These are phyloP conservation scores for Neurospora sp. DNA, from an alignment of 495 filamentous ascomycete species.

Conservation along the genomic window DNA sequence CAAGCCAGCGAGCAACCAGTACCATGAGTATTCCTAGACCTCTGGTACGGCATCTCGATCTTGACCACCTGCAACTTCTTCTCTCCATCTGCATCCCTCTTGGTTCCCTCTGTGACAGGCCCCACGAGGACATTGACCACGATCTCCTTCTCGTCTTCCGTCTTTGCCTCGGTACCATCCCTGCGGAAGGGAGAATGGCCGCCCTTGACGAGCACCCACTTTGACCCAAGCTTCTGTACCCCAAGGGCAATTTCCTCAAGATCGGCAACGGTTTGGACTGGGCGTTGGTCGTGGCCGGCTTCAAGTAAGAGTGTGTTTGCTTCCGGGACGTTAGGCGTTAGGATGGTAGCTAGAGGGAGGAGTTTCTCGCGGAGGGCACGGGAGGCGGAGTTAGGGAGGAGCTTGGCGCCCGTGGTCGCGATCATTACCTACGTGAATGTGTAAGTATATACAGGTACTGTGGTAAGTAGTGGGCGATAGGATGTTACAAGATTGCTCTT, in stretches of 20 bases:
- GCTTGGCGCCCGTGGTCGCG: constrained; percentile 69
- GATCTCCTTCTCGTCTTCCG: constrained; percentile 46
- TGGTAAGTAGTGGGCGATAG: background rate
- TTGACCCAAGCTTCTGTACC: constrained; percentile 58
- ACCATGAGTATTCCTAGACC: constrained; percentile 79
- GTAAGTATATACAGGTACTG: background rate
- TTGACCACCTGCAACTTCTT: constrained; percentile 22
- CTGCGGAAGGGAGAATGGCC: constrained; percentile 77
- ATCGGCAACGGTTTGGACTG: constrained; percentile 47
- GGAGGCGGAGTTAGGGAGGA: constrained; percentile 64
- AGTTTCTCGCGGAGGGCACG: constrained; percentile 51
- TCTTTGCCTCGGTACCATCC: constrained; percentile 43
- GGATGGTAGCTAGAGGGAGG: constrained; percentile 65
- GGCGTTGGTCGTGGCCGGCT: constrained; percentile 35
- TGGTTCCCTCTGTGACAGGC: constrained; percentile 25
- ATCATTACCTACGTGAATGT: constrained; percentile 69
- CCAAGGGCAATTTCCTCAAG: constrained; percentile 57
- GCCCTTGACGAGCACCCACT: constrained; percentile 81
- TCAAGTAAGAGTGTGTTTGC: constrained; percentile 62
- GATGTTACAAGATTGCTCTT: background rate
- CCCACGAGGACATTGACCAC: constrained; percentile 71
- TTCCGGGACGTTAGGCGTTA: constrained; percentile 92
- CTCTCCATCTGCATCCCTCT: background rate
- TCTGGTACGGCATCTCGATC: constrained; percentile 58
- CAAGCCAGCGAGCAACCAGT: constrained; percentile 93